These are phyloP conservation scores for Ustilago nuda DNA, from an alignment of 1,284 basidiomycete genomes.

Conservation along the genomic window DNA sequence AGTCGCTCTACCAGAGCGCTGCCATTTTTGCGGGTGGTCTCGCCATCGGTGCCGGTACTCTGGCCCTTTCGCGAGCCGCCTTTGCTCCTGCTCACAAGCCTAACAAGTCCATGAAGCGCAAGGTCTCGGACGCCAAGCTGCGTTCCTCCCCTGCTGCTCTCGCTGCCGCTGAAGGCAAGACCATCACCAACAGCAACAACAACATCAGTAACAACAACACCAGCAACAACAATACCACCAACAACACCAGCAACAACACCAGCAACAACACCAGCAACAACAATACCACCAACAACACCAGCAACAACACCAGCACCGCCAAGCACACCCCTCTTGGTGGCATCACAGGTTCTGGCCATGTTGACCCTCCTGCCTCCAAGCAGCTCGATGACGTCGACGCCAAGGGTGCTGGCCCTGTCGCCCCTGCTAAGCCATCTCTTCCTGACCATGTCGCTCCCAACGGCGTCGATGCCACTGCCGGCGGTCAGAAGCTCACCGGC, in stretches of 20 bases:
- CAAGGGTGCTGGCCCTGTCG: conserved; percentile 40
- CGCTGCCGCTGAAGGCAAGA: conserved; percentile 1
- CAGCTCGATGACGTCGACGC: conserved; percentile 57
- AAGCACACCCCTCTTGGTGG: conserved; percentile 29
- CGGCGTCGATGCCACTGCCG: conserved; percentile 46
- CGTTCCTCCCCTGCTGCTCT: conserved; percentile 16
- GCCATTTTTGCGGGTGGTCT: conserved; percentile 66
- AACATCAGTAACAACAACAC: too few species aligned
- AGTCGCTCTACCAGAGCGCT: conserved; percentile 57
- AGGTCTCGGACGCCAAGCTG: conserved; percentile 52
- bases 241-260: conserved; percentile 1
- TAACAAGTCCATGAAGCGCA: conserved; percentile 58
- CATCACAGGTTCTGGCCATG: conserved; percentile 30
- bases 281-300: conserved; percentile 8
- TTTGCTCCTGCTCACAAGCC: conserved; percentile 60
- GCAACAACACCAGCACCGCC: conserved; percentile 16
- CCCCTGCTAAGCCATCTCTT: conserved; percentile 36
- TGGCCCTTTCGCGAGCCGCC: conserved; percentile 56
- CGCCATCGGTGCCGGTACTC: conserved; percentile 62
- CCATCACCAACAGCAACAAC: not conserved
- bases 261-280: too few species aligned
- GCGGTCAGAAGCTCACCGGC: conserved; percentile 50
- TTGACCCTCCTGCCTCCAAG: conserved; percentile 48
- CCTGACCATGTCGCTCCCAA: conserved; percentile 41
- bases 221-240: not conserved